Evolutionary conservation across 2,329 filamentous ascomycete species (phyloP).

Genomic region (Escovopsis sp.): DNA sequence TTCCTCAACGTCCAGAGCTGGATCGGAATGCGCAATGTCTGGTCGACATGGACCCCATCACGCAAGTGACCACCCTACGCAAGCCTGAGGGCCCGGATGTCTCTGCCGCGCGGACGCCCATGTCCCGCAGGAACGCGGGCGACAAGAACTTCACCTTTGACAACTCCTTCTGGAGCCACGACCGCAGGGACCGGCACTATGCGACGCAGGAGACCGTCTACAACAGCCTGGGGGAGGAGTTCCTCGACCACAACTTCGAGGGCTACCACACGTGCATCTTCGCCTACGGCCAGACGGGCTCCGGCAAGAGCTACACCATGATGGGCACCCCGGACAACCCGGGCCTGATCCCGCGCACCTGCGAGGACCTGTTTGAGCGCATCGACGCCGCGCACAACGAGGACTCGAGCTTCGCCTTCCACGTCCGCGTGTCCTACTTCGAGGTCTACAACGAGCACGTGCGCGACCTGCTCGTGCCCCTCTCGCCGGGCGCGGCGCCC

Average conservation of each 20-base stretch:
- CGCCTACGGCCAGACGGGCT: slow-evolving; percentile 94
- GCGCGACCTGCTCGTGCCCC: slow-evolving; percentile 74
- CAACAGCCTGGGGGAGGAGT: slow-evolving; percentile 86
- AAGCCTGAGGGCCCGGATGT: slow-evolving; percentile 41
- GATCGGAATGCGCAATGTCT: slow-evolving; percentile 71
- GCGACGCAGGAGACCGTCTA: slow-evolving; percentile 89
- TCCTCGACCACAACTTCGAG: slow-evolving; percentile 97
- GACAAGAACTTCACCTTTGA: slow-evolving; percentile 93
- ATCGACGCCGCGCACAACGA: slow-evolving; percentile 67
- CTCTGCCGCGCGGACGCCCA: slow-evolving; percentile 34
- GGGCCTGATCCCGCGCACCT: slow-evolving; percentile 87
- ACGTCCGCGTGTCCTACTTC: slow-evolving; percentile 94
- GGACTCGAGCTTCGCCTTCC: slow-evolving; percentile 86
- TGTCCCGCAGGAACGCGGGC: slow-evolving; percentile 58
- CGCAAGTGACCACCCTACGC: slow-evolving; percentile 69
- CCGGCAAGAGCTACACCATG: slow-evolving; percentile 96
- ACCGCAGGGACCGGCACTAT: slow-evolving; percentile 67
- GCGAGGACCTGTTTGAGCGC: slow-evolving; percentile 87
- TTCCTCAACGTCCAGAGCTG: slow-evolving; percentile 43
- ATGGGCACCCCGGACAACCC: slow-evolving; percentile 82
- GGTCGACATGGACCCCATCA: slow-evolving; percentile 78
- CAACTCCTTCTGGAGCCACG: slow-evolving; percentile 95
- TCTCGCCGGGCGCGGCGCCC: slow-evolving; percentile 53
- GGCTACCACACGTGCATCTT: slow-evolving; percentile 99
- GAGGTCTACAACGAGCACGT: slow-evolving; percentile 99